A percentile compares a stretch with the other conserved stretches of the same genome.
phyloP scores from a whole-genome alignment of 805 yeast species.

The Saturnispora bothae region DNA sequence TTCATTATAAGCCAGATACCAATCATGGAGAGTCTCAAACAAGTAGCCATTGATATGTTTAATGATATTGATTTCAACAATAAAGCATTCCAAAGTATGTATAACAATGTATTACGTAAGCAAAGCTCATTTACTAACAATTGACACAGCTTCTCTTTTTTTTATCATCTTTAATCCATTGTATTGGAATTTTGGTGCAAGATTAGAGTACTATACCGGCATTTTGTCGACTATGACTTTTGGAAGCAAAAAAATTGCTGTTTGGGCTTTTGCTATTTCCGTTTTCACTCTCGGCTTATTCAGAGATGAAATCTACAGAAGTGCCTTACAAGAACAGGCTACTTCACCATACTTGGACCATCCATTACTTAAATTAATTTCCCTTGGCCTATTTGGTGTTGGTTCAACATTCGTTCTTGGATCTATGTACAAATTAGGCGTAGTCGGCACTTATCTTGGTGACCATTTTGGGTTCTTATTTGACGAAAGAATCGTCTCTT shows the following conservation, averaged over 20 bases:
- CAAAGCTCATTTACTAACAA: slow-evolving; percentile 2
- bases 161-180: slow-evolving; percentile 85
- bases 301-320: slow-evolving; percentile 67
- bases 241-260: slow-evolving; percentile 59
- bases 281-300: slow-evolving; percentile 79
- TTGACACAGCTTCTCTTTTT: slow-evolving; percentile 36
- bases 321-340: slow-evolving; percentile 65
- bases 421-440: slow-evolving; percentile 88
- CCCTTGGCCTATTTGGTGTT: slow-evolving; percentile 41
- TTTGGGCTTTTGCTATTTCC: slow-evolving; percentile 72
- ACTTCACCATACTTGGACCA: slow-evolving; percentile 43
- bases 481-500: slow-evolving; percentile 79
- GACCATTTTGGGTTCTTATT: slow-evolving; percentile 95
- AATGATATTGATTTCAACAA: slow-evolving; percentile 19
- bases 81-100: slow-evolving; percentile 20
- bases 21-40: slow-evolving; percentile 1
- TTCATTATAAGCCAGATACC: background rate
- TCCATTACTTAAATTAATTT: slow-evolving; percentile 30
- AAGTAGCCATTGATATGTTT: slow-evolving; percentile 11
- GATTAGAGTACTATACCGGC: slow-evolving; percentile 72
- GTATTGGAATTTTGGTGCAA: slow-evolving; percentile 91
- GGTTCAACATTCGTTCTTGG: slow-evolving; percentile 76
- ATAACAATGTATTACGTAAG: background rate
- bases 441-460: slow-evolving; percentile 94
- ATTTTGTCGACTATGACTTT: slow-evolving; percentile 65